phyloP scores from a whole-genome alignment of 805 yeast species.

The Kuraishia molischiana region DNA sequence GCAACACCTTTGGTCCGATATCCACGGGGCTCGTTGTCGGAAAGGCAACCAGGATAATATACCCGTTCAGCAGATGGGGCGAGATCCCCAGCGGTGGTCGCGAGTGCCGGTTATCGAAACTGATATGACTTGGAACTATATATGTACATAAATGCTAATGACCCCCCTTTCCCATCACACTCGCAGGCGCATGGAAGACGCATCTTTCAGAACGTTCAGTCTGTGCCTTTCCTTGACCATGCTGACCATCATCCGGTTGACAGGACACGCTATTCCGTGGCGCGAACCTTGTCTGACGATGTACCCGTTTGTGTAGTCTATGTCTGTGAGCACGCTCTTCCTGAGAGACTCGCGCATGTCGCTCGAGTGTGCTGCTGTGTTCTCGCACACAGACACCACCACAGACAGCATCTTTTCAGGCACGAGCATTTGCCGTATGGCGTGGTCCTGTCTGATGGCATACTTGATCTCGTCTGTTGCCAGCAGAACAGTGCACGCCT shows the following conservation, averaged over 20 bases:
- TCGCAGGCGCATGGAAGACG: neutral
- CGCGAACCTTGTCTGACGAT: slow-evolving; percentile 45
- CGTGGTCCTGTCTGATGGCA: slow-evolving; percentile 8
- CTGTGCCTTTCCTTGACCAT: slow-evolving; percentile 30
- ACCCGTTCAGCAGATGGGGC: slow-evolving; percentile 59
- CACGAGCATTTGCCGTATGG: slow-evolving; percentile 14
- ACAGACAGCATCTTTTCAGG: slow-evolving; percentile 22
- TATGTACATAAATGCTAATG: no score
- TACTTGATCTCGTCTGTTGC: neutral
- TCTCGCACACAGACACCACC: slow-evolving; percentile 27
- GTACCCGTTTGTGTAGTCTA: slow-evolving; percentile 79
- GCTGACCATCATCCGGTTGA: slow-evolving; percentile 34
- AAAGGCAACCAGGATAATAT: slow-evolving; percentile 55
- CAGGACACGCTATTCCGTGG: slow-evolving; percentile 30
- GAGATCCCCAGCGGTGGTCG: slow-evolving; percentile 41
- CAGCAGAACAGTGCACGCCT: slow-evolving; percentile 30
- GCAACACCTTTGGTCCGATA: slow-evolving; percentile 83
- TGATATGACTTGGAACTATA: no score
- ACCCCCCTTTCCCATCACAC: neutral
- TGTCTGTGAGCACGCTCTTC: slow-evolving; percentile 54
- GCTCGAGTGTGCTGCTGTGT: slow-evolving; percentile 50
- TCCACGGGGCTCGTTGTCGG: slow-evolving; percentile 76
- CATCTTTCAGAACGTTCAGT: slow-evolving; percentile 1
- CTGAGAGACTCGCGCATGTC: slow-evolving; percentile 66
- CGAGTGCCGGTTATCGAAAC: slow-evolving; percentile 25